Base-by-base conservation (phyloP, 306 rosid species). In the Clitoria ternatea region DNA sequence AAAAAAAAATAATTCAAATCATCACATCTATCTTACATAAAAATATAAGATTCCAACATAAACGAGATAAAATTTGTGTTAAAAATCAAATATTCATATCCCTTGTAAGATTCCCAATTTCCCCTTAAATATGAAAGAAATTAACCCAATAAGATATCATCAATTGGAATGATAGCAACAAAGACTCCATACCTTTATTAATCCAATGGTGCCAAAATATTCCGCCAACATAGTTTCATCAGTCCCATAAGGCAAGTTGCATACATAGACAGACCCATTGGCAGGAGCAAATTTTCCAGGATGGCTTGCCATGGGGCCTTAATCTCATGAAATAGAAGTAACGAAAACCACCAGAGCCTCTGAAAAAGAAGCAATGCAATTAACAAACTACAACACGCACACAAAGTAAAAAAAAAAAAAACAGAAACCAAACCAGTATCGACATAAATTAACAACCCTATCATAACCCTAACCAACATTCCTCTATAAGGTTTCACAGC, bases 171-270 rank as follows among this genome's bases (percentile, higher is more conserved):
- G 55, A 69, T 60, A 66, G 52, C 32, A 53, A 61, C 55, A 66
- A 56, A 72, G 65, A 79, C 65, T 59, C 55, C 84, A 76, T 80
- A 94, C 99, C 97, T 94, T 94, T 14, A 94, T 27, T 54, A 94
- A 52, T 45, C 99, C 99, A 27, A 94, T 94, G 79, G 99, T 94
- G 40, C 97, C 96, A 36, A 94, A 94, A 87, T 80, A 83, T 72
- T 91, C 97, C 14, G 99, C 99, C 86, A 94, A 61, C 95, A 82
- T 91, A 70, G 26, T 66, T 27, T 94, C 99, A 26, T 94, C 97
- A 12, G 96, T 89, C 61, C 97, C 97, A 69, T 72, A 74, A 12
- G 99, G 99, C 85, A 94, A 86, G 87, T 94, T 89, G 95, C 92
- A 89, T 26, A 94, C 85, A 81, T 94, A 94, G 47, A 94, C 75